Base-by-base conservation (phyloP, 2,329 filamentous ascomycete species). In the Zasmidium cellare region DNA sequence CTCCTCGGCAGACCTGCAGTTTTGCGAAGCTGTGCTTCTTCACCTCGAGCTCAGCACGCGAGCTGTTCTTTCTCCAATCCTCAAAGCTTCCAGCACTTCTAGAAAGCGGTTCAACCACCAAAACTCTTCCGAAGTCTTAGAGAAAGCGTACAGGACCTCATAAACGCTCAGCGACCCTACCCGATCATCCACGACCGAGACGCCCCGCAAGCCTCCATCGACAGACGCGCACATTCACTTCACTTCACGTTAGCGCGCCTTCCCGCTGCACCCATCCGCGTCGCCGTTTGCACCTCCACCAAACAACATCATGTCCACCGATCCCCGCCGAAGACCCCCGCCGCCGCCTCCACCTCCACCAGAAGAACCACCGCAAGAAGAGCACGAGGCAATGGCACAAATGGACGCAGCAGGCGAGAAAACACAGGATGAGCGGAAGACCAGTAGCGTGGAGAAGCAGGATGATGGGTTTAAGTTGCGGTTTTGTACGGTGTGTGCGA, bases 401-500 rank as follows among this genome's bases (percentile, higher is more conserved):
- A 63, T 45, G 41, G 48, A 61, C 56, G 60, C 47, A 57, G 49
- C 62, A 41, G 65, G 61, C 53, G 51, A 58, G 60, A 48, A 53
- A 67, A 55, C 18, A 58, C 38, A 61, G 66, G 59, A 57, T 55
- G 31, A 24, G 48, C 58, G 68, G 72, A 54, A 58, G 61, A 51
- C 65, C 61, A 58, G 9, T 51, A 46, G 41, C 71, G 76, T 56
- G 80, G 81, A 57, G 78, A 78, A 55, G 41, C 46, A 48, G 53
- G 48, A 53, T 23, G 79, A 79, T n/a, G 84, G 82, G 53, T 96
- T 87, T 82, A 96, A 94, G 77, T 84, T 99, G 61, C 96, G 90
- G 72, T 97, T 97, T 77, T 97, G 92, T 80, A 97, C 94, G 2
- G 93, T 99, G n/a, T 99, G 94, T 77, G 94, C 94, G 7, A 96